A percentile compares a stretch with the other conserved stretches of the same genome.
These are phyloP conservation scores for Strobilomyces dryophilus DNA, from an alignment of 768 basidiomycete species.

Conservation along the genomic window DNA sequence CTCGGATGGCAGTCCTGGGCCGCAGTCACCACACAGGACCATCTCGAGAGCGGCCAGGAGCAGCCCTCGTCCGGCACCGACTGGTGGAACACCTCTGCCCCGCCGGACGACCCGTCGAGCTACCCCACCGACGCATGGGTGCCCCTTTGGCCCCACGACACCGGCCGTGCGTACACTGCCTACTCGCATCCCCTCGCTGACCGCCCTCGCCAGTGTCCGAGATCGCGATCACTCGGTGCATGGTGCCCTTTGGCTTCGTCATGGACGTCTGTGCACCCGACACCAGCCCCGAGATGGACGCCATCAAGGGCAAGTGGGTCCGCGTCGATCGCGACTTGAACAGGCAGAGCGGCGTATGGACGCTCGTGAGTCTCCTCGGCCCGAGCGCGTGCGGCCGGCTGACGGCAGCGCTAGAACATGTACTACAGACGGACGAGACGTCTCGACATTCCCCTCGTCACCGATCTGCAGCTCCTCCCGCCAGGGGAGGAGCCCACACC, in stretches of 20 bases:
- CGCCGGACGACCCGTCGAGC: slow-evolving; percentile 53
- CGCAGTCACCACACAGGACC: slow-evolving; percentile 37
- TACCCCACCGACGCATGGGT: slow-evolving; percentile 60
- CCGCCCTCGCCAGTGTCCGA: slow-evolving; percentile 61
- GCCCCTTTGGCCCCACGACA: slow-evolving; percentile 28
- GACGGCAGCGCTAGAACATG: slow-evolving; percentile 41
- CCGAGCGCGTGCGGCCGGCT: background rate
- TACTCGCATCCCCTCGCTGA: background rate
- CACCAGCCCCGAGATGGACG: slow-evolving; percentile 68
- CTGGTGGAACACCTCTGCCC: slow-evolving; percentile 18
- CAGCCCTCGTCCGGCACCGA: slow-evolving; percentile 5
- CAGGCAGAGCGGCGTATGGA: slow-evolving; percentile 53
- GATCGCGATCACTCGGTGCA: slow-evolving; percentile 66
- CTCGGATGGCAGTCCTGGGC: slow-evolving; percentile 94
- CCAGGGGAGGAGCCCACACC: slow-evolving; percentile 48
- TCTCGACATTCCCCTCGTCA: slow-evolving; percentile 75
- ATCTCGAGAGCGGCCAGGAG: slow-evolving; percentile 7
- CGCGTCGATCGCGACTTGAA: slow-evolving; percentile 82
- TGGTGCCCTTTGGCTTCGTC: slow-evolving; percentile 54
- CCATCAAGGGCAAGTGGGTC: slow-evolving; percentile 85
- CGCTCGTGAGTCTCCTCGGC: slow-evolving; percentile 39
- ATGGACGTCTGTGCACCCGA: slow-evolving; percentile 63
- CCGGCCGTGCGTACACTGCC: slow-evolving; percentile 20
- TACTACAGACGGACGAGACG: slow-evolving; percentile 86
- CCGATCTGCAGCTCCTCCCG: slow-evolving; percentile 62